Evolutionary conservation across 805 yeast genomes (phyloP).

Genomic region (Wickerhamomyces bovis): DNA sequence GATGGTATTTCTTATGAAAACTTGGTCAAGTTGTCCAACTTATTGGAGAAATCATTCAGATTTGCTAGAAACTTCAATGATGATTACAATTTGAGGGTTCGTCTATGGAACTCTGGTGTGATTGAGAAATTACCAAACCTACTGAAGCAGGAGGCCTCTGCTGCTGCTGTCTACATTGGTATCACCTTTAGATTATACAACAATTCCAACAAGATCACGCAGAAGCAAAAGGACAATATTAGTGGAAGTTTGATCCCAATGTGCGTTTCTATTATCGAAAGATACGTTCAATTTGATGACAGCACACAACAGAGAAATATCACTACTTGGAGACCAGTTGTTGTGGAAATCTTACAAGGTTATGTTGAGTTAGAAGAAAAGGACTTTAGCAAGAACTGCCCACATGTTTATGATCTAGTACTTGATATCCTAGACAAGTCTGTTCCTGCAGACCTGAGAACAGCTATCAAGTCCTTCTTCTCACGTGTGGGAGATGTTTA

Average conservation of each 20-base stretch:
- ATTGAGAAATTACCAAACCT: slow-evolving; percentile 90
- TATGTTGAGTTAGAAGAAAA: slow-evolving; percentile 68
- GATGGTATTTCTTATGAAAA: slow-evolving; percentile 60
- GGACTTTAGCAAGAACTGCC: slow-evolving; percentile 57
- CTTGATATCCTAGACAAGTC: slow-evolving; percentile 55
- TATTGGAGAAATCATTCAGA: slow-evolving; percentile 63
- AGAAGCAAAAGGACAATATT: slow-evolving; percentile 42
- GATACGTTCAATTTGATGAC: slow-evolving; percentile 70
- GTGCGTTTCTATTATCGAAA: slow-evolving; percentile 62
- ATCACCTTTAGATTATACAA: slow-evolving; percentile 76
- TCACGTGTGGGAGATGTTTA: slow-evolving; percentile 48
- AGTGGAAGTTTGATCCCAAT: slow-evolving; percentile 56
- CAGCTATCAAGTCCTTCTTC: slow-evolving; percentile 55
- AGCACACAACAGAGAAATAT: slow-evolving; percentile 72
- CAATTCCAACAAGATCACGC: slow-evolving; percentile 47
- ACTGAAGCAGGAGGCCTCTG: slow-evolving; percentile 83
- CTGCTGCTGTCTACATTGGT: slow-evolving; percentile 81
- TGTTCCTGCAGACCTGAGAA: slow-evolving; percentile 54
- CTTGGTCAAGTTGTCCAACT: slow-evolving; percentile 50
- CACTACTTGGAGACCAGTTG: slow-evolving; percentile 86
- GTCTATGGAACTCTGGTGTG: slow-evolving; percentile 86
- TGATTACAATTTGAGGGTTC: slow-evolving; percentile 79
- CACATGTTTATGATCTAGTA: slow-evolving; percentile 54
- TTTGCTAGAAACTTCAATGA: slow-evolving; percentile 87
- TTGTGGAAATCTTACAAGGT: slow-evolving; percentile 81